Percentiles rank a stretch among this genome's conserved stretches.
phyloP scores from a whole-genome alignment of 2,329 filamentous ascomycete genomes.

The Paradendryphiella salina region DNA sequence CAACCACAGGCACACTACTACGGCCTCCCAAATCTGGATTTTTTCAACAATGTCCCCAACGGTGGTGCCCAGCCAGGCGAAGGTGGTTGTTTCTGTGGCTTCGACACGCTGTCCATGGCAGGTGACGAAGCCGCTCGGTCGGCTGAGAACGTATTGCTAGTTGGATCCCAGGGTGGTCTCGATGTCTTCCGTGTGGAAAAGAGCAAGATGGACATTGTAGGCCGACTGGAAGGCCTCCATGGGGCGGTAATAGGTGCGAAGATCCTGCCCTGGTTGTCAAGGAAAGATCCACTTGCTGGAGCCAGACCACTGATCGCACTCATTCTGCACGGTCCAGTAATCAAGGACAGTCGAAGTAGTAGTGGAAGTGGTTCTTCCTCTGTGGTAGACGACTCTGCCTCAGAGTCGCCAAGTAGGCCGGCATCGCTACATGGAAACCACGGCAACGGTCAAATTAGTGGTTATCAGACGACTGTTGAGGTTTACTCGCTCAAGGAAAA shows the following conservation, averaged over 20 bases:
- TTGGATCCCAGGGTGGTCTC: conserved; percentile 79
- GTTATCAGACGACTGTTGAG: conserved; percentile 86
- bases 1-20: conserved; percentile 79
- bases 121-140: conserved; percentile 50
- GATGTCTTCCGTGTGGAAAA: conserved; percentile 75
- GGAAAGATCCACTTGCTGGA: conserved; percentile 56
- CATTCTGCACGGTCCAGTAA: conserved; percentile 75
- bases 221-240: conserved; percentile 73
- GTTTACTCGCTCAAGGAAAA: conserved; percentile 83
- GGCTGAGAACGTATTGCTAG: conserved; percentile 68
- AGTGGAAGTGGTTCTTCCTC: conserved; percentile 44
- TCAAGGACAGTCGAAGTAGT: conserved; percentile 52
- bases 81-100: conserved; percentile 76
- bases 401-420: conserved; percentile 45
- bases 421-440: conserved; percentile 36
- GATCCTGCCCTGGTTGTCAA: conserved; percentile 70
- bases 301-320: conserved; percentile 76
- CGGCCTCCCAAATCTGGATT: conserved; percentile 71
- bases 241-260: conserved; percentile 83
- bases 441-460: conserved; percentile 51
- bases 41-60: conserved; percentile 53
- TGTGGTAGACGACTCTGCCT: conserved; percentile 43
- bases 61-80: conserved; percentile 64
- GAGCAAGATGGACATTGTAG: conserved; percentile 69
- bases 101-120: conserved; percentile 66